Evolutionary conservation across 2,329 filamentous ascomycete genomes (phyloP), one percentile per base, ranked within the genome.

Genomic region (Tolypocladium inflatum): DNA sequence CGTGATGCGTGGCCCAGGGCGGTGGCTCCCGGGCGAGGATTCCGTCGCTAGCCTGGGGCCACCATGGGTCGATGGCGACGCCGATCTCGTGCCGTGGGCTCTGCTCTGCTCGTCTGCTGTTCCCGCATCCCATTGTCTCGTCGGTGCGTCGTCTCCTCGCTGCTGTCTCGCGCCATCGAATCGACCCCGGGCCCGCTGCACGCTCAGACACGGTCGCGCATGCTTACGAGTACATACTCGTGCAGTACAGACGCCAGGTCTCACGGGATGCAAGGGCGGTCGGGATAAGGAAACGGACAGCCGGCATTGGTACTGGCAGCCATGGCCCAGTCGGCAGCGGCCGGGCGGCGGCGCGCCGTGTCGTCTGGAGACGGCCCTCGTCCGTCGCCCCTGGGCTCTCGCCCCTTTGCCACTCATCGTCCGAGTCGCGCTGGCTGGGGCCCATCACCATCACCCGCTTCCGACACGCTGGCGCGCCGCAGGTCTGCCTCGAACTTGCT

Each of bases 401-500:
- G 55, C 53, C 51, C 61, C 17, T 54, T 58, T n/a, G 19, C 26
- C 21, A 37, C 39, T 38, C 54, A 58, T 58, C 55, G 51, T 30
- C 60, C 52, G n/a, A 59, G 50, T 13, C 61, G 52, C 17, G 57
- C 58, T 23, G 48, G 37, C 50, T n/a, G 54, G 41, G 48, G 56
- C 19, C 23, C 23, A 35, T 19, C 26, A 30, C 5, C n/a, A n/a
- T n/a, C 43, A 26, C 35, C 37, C 3, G 21, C 21, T 23, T 17
- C 48, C 3, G 55, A 33, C n/a, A 45, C 37, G 10, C 50, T 42
- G 55, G 38, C 42, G 9, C 58, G 39, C 30, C 37, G 53, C 15
- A 42, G 57, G 23, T 50, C 54, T 9, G 42, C 37, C 13, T 45
- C 55, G 3, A 56, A 37, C 23, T 55, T 56, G 42, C 19, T 30